phyloP scores from a whole-genome alignment of 2,329 filamentous ascomycete genomes.

The Fusarium poae region DNA sequence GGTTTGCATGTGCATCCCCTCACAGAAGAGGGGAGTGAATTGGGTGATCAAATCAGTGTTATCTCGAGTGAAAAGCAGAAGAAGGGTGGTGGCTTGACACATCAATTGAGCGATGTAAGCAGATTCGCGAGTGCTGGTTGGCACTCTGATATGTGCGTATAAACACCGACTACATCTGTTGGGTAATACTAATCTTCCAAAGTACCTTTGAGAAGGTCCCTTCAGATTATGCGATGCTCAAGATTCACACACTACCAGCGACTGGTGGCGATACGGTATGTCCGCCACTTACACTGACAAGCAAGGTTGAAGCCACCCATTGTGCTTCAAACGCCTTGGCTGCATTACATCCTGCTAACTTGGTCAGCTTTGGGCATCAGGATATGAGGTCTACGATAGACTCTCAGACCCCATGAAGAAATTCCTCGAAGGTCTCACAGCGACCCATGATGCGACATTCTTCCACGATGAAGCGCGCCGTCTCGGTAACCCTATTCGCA shows the following conservation, averaged over 20 bases:
- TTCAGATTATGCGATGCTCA: constrained; percentile 71
- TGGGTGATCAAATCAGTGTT: constrained; percentile 68
- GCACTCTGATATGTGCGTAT: constrained; percentile 65
- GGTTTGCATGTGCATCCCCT: constrained; percentile 68
- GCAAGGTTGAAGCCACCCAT: background rate
- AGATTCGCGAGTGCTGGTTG: constrained; percentile 60
- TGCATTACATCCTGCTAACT: constrained; percentile 49
- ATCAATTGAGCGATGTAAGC: constrained; percentile 64
- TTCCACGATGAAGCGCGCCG: constrained; percentile 64
- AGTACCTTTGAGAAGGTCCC: constrained; percentile 69
- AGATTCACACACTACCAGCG: constrained; percentile 67
- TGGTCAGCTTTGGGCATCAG: constrained; percentile 70
- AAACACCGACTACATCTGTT: background rate
- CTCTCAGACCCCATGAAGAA: constrained; percentile 62
- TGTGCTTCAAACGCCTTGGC: background rate
- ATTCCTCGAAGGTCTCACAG: constrained; percentile 64
- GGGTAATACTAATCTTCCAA: constrained; percentile 8
- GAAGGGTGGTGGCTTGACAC: constrained; percentile 65
- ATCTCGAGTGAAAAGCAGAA: constrained; percentile 69
- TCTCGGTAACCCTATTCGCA: constrained; percentile 61
- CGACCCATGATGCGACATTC: constrained; percentile 61
- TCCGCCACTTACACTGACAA: background rate
- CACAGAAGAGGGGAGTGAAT: constrained; percentile 64
- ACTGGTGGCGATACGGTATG: constrained; percentile 68
- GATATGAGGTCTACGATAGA: constrained; percentile 70